Base-by-base conservation (phyloP, 2,329 filamentous ascomycete genomes). In the Lachnellula subtilissima region DNA sequence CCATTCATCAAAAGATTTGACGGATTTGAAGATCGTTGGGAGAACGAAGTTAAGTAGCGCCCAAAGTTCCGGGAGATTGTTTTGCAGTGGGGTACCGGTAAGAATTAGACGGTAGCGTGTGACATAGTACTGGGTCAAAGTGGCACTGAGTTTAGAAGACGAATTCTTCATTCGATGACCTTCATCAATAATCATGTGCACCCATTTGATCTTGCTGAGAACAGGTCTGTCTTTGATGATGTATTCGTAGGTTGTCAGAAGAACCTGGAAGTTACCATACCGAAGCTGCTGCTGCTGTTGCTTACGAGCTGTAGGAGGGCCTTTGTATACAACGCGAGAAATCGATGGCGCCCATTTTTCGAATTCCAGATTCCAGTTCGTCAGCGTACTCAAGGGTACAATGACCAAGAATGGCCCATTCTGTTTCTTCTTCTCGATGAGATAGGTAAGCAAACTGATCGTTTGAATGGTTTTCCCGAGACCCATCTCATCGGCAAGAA, bases 91-190 rank as follows among this genome's bases (percentile, higher is more conserved):
- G 5, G 94, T 99, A 79, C 94, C 94, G 2, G 94, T 99, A 65
- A 99, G 82, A 75, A 99, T 99, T 55, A 99, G 84, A 66, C 94
- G 90, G 78, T 94, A 99, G 14, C 93, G 87, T 32, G 93, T 97
- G 67, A 82, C 87, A 76, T 99, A 99, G 78, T 97, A 97, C 60
- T 91, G 86, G 39, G 93, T 92, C 62, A 99, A 90, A 4, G 94
- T 97, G 63, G 86, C 91, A 73, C 91, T 97, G 65, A 99, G 81
- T 76, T 99, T 99, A 9, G 94, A 99, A 65, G 94, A 87, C 32
- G 90, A 82, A 74, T 99, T 99, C 83, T 99, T 99, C 94, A 99
- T 99, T 72, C 94, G 91, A 74, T 99, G 94, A 75, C 94, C 94
- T 78, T 99, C 94, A 68, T 99, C 94, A 64, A 99, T 94, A 67